Base-by-base conservation (phyloP, 495 filamentous ascomycete species). In the Penicillium canariense region DNA sequence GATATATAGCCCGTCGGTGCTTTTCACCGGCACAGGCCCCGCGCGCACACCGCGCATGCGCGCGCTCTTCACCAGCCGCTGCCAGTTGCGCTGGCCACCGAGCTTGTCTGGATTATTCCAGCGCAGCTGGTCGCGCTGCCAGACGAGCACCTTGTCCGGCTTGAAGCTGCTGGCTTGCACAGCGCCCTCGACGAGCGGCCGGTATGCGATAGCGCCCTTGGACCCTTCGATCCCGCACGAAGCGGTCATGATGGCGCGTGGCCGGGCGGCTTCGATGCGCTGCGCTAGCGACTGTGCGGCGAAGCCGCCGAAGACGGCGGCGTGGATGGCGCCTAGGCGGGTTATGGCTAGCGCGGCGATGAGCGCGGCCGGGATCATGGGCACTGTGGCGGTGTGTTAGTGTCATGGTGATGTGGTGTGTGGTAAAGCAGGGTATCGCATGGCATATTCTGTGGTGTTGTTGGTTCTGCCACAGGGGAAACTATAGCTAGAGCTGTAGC, bases 271-370 rank as follows among this genome's bases (percentile, higher is more conserved):
- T 35, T 96, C 90, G 51, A 97, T 96, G 8, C 92, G 81, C 67
- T 97, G 93, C 2, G 92, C 91, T 22, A 96, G 77, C 3, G 92
- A 88, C 15, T 78, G 74, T 6, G 90, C 73, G 0, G 89, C 90
- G 60, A 97, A 97, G 1, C 92, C 92, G 10, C 92, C 93, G 67
- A 97, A 97, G 3, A 97, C 92, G 7, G 93, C 91, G 4, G 89
- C 84, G 59, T 97, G 92, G 49, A 96, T 86, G 6, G 93, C 92
- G 20, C 93, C 93, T 0, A 97, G 75, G 0, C 91, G 86, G 36
- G 80, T 80, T 56, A 89, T 83, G 23, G 93, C 90, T 3, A 96
- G 84, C 20, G 91, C 88, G 18, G 88, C 91, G 45, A 95, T 86
- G 15, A 96, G 66, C 7, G 92, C 87, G 4, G 89, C 87, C 1